Evolutionary conservation across 768 basidiomycete species (phyloP).

Genomic region (Mycena albidolilacea): DNA sequence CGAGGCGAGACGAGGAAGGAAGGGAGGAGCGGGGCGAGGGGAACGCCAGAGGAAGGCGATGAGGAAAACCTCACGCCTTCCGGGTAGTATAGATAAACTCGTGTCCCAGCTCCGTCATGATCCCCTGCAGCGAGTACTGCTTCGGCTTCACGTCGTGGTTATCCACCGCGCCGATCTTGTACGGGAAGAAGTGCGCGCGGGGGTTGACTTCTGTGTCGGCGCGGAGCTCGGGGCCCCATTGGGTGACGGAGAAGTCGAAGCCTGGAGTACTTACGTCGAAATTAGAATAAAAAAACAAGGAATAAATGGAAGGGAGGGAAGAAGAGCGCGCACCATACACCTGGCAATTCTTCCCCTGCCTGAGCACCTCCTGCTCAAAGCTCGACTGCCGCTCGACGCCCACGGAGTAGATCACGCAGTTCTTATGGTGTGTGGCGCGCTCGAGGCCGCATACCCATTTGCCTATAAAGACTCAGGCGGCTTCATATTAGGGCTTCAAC

Average conservation of each 20-base stretch:
- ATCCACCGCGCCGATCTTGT: slow-evolving; percentile 57
- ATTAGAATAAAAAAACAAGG: too few relatives aligned
- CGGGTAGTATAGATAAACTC: slow-evolving; percentile 18
- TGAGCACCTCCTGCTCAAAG: slow-evolving; percentile 60
- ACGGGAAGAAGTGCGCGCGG: slow-evolving; percentile 60
- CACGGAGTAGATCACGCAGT: slow-evolving; percentile 62
- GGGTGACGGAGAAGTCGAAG: slow-evolving; percentile 34
- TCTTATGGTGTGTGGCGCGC: slow-evolving; percentile 53
- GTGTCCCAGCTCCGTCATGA: slow-evolving; percentile 60
- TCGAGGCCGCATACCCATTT: slow-evolving; percentile 67
- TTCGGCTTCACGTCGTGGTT: slow-evolving; percentile 52
- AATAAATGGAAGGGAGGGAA: not conserved
- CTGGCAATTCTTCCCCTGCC: slow-evolving; percentile 51
- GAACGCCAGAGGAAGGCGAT: slow-evolving; percentile 29
- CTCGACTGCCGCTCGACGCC: slow-evolving; percentile 60
- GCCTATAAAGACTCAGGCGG: slow-evolving; percentile 40
- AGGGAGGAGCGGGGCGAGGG: too few relatives aligned
- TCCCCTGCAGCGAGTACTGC: slow-evolving; percentile 60
- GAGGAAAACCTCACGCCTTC: slow-evolving; percentile 1
- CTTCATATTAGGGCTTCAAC: too few relatives aligned
- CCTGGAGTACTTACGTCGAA: not conserved
- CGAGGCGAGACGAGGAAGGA: too few relatives aligned
- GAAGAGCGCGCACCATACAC: slow-evolving; percentile 41
- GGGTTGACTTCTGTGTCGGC: slow-evolving; percentile 43
- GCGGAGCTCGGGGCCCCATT: slow-evolving; percentile 49